These are phyloP conservation scores for Fraxinus excelsior DNA, from an alignment of 257 asterid genomes.

Conservation along the genomic window DNA sequence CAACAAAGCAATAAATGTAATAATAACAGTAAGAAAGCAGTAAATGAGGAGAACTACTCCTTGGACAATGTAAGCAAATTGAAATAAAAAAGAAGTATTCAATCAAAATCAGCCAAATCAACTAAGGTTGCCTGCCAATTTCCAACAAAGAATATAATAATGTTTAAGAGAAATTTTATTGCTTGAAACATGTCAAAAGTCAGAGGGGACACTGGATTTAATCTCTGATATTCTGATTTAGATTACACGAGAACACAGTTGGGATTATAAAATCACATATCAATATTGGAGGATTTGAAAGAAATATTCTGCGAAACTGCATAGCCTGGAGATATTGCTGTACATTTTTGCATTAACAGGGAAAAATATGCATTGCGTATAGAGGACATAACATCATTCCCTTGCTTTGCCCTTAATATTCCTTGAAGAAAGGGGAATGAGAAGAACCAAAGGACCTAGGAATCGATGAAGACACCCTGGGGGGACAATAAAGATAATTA, in stretches of 20 bases:
- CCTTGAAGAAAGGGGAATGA: neutral
- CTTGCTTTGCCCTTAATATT: neutral
- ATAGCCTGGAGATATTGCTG: neutral
- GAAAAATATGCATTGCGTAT: neutral
- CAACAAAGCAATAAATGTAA: too few species aligned
- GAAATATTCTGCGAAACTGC: neutral
- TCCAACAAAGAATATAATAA: neutral
- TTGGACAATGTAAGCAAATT: too few species aligned
- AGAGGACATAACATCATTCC: neutral
- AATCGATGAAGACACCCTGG: neutral
- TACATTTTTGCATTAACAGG: neutral
- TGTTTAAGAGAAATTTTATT: neutral
- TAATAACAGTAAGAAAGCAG: too few species aligned
- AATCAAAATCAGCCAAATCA: too few species aligned
- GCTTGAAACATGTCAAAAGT: neutral
- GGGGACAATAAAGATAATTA: slow-evolving; percentile 14
- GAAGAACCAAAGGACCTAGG: neutral
- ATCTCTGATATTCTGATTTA: neutral
- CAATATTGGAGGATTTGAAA: neutral
- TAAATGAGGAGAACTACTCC: too few species aligned
- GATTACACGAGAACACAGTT: neutral
- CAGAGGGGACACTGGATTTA: neutral
- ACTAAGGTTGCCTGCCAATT: too few species aligned
- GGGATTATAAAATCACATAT: neutral
- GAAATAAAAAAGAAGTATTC: too few species aligned